phyloP scores from a whole-genome alignment of 2,329 filamentous ascomycete genomes.

The Aureobasidium sp. region DNA sequence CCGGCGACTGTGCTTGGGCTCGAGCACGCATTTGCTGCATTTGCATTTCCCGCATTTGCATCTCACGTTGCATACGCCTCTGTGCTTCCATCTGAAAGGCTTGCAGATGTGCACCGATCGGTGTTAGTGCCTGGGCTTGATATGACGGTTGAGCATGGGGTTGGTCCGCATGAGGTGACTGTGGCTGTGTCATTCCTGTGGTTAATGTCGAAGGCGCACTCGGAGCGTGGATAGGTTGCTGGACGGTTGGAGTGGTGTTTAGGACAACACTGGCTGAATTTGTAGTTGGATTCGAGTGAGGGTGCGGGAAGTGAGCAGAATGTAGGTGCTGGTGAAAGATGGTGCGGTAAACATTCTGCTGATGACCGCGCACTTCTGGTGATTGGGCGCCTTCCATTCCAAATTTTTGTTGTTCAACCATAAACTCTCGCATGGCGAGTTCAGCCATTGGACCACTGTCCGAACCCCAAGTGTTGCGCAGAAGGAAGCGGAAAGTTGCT shows the following conservation, averaged over 20 bases:
- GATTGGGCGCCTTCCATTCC: neutral
- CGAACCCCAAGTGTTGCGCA: slow-evolving; percentile 3
- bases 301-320: neutral
- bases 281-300: neutral
- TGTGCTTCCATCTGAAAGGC: neutral
- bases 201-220: neutral
- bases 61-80: neutral
- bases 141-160: neutral
- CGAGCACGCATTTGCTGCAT: slow-evolving; percentile 1
- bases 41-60: neutral
- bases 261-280: neutral
- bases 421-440: slow-evolving; percentile 1
- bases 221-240: neutral
- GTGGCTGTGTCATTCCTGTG: neutral
- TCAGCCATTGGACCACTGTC: neutral
- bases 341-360: neutral
- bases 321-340: neutral
- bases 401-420: neutral
- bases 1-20: neutral
- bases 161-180: neutral
- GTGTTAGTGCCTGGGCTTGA: neutral
- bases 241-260: neutral
- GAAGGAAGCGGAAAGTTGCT: neutral
- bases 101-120: neutral
- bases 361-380: neutral